Percentiles rank a stretch among this genome's conserved stretches.
phyloP scores from a whole-genome alignment of 768 basidiomycete species.

The Rhizopogon vesiculosus region DNA sequence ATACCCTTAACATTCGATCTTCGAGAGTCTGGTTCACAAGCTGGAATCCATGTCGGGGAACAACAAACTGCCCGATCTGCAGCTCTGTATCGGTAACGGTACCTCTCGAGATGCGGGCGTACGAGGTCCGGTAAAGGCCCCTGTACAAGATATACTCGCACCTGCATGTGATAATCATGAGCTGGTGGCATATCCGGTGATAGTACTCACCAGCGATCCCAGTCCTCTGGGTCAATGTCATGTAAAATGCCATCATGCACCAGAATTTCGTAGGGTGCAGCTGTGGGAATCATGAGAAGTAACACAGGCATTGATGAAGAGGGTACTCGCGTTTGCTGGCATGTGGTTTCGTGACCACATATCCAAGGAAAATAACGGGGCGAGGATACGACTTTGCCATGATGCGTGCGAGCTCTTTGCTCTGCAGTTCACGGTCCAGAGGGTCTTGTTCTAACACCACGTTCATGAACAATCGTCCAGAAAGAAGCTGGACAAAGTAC shows the following conservation, averaged over 20 bases:
- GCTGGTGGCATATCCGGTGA: not conserved
- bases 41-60: constrained; percentile 53
- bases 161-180: constrained; percentile 33
- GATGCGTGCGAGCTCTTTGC: constrained; percentile 72
- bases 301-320: constrained; percentile 1
- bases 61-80: constrained; percentile 80
- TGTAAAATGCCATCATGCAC: constrained; percentile 74
- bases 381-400: constrained; percentile 65
- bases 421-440: constrained; percentile 84
- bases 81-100: constrained; percentile 89
- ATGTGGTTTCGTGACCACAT: constrained; percentile 70
- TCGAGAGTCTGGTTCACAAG: constrained; percentile 55
- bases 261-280: constrained; percentile 72
- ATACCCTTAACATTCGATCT: constrained; percentile 62
- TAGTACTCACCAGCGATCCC: constrained; percentile 57
- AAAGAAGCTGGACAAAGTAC: constrained; percentile 29
- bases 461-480: not conserved
- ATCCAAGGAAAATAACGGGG: constrained; percentile 78
- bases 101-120: constrained; percentile 76
- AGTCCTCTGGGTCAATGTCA: constrained; percentile 74
- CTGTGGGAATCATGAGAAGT: constrained; percentile 29
- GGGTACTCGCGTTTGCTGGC: constrained; percentile 52
- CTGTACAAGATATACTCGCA: constrained; percentile 91
- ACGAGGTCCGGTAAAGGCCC: constrained; percentile 73
- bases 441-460: constrained; percentile 70